A percentile compares a stretch with the other conserved stretches of the same genome.
Evolutionary conservation across 345 rosid genomes (phyloP).

Genomic region (Eucalyptus paniculata): DNA sequence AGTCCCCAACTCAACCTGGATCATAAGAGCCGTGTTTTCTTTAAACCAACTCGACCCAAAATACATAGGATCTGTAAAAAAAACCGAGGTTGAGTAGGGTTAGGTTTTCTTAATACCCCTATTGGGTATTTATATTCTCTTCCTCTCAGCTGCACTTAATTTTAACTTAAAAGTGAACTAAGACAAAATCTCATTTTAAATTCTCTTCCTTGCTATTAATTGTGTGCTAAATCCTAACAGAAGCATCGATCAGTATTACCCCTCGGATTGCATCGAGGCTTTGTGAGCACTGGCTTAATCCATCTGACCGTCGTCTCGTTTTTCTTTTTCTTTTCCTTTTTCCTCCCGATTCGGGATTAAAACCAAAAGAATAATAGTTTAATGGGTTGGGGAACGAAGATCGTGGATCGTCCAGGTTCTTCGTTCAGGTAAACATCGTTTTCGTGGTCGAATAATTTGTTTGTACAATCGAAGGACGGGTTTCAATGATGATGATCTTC

Average conservation of each 20-base stretch:
- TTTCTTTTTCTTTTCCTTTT: not conserved
- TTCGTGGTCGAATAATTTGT: not conserved
- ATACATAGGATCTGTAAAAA: no score
- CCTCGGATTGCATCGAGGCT: not conserved
- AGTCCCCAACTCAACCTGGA: no score
- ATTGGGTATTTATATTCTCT: no score
- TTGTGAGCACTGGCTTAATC: not conserved
- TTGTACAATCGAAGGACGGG: not conserved
- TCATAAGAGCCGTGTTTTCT: no score
- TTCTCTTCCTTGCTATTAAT: not conserved
- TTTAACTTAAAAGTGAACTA: no score
- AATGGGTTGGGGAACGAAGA: not conserved
- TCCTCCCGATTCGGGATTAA: not conserved
- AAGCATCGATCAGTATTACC: not conserved
- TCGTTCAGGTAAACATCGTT: not conserved
- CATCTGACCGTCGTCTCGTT: rapidly evolving
- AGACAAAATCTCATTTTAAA: not conserved
- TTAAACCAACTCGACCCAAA: no score
- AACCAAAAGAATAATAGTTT: not conserved
- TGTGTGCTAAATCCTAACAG: not conserved
- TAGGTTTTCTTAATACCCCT: no score
- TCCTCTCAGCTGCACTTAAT: no score
- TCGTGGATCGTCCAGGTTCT: not conserved
- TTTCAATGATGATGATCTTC: not conserved
- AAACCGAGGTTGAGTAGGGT: no score